phyloP scores from a whole-genome alignment of 208 protist genomes.

The Trypanosoma caninum region DNA sequence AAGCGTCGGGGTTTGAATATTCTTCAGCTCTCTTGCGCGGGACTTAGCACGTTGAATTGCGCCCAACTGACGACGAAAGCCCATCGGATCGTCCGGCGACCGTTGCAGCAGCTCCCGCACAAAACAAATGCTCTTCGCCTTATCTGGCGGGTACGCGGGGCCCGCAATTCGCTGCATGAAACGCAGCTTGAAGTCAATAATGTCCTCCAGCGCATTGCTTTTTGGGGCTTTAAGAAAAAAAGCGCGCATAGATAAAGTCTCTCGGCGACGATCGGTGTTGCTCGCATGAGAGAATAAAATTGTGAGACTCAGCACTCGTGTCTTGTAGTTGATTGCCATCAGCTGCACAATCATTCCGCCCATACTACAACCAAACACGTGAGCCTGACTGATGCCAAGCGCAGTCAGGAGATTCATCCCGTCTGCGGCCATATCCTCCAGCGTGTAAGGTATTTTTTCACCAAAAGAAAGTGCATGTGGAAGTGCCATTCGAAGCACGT shows the following conservation, averaged over 20 bases:
- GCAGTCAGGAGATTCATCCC: slow-evolving; percentile 49
- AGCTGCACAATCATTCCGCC: slow-evolving; percentile 82
- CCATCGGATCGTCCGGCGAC: slow-evolving; percentile 27
- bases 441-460: slow-evolving; percentile 44
- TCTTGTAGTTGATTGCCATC: slow-evolving; percentile 51
- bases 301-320: slow-evolving; percentile 54
- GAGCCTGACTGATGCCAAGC: slow-evolving; percentile 49
- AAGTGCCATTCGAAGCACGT: slow-evolving; percentile 38
- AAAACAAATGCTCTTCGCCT: slow-evolving; percentile 23
- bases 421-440: slow-evolving; percentile 74
- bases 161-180: slow-evolving; percentile 41
- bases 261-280: slow-evolving; percentile 22
- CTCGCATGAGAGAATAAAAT: slow-evolving; percentile 57
- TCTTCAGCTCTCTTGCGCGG: slow-evolving; percentile 39
- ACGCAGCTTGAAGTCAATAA: slow-evolving; percentile 35
- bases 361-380: slow-evolving; percentile 73
- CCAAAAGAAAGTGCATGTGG: slow-evolving; percentile 39
- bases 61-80: slow-evolving; percentile 43
- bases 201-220: slow-evolving; percentile 43
- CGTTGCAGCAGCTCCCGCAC: slow-evolving; percentile 25
- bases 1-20: slow-evolving; percentile 36
- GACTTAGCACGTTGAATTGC: slow-evolving; percentile 57
- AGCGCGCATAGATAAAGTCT: slow-evolving; percentile 1
- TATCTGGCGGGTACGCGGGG: slow-evolving; percentile 26
- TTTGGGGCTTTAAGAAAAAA: slow-evolving; percentile 38